These are phyloP conservation scores for Coccomyxa subellipsoidea DNA, from an alignment of 163 green algal species.

Conservation along the genomic window DNA sequence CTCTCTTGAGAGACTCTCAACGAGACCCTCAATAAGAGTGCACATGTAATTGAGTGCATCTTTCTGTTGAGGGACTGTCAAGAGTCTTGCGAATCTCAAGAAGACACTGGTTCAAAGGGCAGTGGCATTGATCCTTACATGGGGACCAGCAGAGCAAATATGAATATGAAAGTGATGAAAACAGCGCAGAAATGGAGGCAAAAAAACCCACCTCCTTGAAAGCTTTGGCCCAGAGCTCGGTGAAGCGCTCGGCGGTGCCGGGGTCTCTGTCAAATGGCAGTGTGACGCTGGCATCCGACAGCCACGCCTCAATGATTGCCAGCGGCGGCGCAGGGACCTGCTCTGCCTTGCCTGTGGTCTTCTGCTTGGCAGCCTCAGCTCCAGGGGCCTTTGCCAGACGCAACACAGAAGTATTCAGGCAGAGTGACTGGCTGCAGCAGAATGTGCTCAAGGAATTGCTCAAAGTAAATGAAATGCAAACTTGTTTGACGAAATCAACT, in stretches of 20 bases:
- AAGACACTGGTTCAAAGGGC: too few species aligned
- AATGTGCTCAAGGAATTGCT: neutral
- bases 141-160: too few species aligned
- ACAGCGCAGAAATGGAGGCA: neutral
- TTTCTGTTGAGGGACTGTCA: neutral
- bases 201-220: conserved; percentile 25
- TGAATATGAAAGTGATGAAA: too few species aligned
- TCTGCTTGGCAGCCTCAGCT: neutral
- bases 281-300: conserved; percentile 27
- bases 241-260: conserved; percentile 36
- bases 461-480: too few species aligned
- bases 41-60: neutral
- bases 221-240: conserved; percentile 52
- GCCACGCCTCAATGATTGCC: conserved; percentile 6
- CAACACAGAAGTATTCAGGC: neutral
- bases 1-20: too few species aligned
- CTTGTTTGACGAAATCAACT: too few species aligned
- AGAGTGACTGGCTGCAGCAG: neutral
- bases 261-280: conserved; percentile 47
- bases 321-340: neutral
- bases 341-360: neutral
- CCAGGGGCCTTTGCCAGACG: neutral
- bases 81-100: neutral
- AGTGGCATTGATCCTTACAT: too few species aligned
- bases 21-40: too few species aligned